These are phyloP conservation scores for Tetrapisispora nanseiensis DNA, from an alignment of 805 yeast species.

Conservation along the genomic window DNA sequence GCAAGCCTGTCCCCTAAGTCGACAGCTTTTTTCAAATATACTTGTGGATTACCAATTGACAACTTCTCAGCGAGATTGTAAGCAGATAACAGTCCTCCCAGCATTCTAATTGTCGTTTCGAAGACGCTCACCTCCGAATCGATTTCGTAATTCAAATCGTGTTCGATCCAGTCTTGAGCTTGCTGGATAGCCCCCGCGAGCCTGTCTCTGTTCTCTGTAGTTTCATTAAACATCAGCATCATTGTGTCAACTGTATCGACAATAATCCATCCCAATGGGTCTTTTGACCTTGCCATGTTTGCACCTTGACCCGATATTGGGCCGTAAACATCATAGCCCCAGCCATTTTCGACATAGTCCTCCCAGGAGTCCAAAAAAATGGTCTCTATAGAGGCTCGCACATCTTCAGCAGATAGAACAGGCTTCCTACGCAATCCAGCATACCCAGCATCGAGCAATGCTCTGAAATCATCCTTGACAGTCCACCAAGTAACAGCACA, in stretches of 20 bases:
- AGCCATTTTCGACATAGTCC: constrained; percentile 62
- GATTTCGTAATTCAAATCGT: constrained; percentile 59
- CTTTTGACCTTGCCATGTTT: constrained; percentile 57
- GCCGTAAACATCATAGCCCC: constrained; percentile 74
- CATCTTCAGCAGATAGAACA: constrained; percentile 7
- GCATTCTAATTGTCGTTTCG: constrained; percentile 91
- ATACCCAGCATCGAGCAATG: not conserved
- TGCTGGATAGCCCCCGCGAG: constrained; percentile 47
- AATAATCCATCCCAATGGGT: constrained; percentile 86
- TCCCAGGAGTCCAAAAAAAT: constrained; percentile 71
- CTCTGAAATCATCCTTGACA: not conserved
- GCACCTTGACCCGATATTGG: constrained; percentile 55
- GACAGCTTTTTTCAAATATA: constrained; percentile 68
- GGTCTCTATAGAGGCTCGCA: constrained; percentile 42
- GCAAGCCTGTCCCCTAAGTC: constrained; percentile 66
- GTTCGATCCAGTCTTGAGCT: constrained; percentile 66
- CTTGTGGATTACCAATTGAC: constrained; percentile 29
- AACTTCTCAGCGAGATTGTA: constrained; percentile 49
- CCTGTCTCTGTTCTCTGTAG: constrained; percentile 11
- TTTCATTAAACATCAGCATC: constrained; percentile 55
- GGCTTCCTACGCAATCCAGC: too few relatives aligned
- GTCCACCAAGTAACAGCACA: not conserved
- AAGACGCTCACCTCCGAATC: constrained; percentile 73
- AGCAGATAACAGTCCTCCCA: constrained; percentile 87
- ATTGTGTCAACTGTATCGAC: constrained; percentile 82